Conservation (phyloP, 2,329 filamentous ascomycete species). For the Aspergillus arachidicola region DNA sequence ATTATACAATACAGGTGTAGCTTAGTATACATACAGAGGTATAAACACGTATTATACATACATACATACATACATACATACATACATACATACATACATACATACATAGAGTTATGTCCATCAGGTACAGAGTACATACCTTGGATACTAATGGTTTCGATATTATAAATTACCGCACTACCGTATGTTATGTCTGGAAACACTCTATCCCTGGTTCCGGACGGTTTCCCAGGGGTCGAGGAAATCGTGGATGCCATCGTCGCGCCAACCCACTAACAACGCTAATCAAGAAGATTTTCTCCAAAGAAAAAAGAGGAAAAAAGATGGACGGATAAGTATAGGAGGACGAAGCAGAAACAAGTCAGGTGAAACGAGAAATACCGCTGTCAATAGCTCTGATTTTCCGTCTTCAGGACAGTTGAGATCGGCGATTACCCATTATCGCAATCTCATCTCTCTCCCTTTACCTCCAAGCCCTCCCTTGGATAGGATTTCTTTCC, state of each 20-base stretch:
- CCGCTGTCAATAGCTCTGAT: background rate
- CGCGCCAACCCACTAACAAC: conserved; percentile 15
- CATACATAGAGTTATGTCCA: background rate
- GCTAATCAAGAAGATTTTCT: conserved; percentile 4
- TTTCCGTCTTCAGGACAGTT: conserved; percentile 14
- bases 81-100: background rate
- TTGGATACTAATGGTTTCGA: background rate
- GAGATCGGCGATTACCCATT: conserved; percentile 17
- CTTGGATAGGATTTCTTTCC: conserved; percentile 13
- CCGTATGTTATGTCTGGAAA: background rate
- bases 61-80: background rate
- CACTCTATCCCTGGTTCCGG: conserved; percentile 18
- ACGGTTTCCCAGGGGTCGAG: conserved; percentile 25
- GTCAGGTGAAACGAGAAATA: background rate
- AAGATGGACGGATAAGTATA: conserved; percentile 1
- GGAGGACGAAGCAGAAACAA: conserved; percentile 8
- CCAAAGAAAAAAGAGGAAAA: conserved; percentile 7
- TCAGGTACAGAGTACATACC: background rate
- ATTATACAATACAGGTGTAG: too few relatives aligned
- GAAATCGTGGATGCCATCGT: conserved; percentile 20
- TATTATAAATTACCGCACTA: conserved; percentile 1
- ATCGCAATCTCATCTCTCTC: conserved; percentile 19
- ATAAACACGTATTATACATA: background rate
- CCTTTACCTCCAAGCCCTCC: conserved; percentile 20
- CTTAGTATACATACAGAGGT: too few relatives aligned